Evolutionary conservation across 257 asterid species (phyloP).

Genomic region (Solanum pimpinellifolium): DNA sequence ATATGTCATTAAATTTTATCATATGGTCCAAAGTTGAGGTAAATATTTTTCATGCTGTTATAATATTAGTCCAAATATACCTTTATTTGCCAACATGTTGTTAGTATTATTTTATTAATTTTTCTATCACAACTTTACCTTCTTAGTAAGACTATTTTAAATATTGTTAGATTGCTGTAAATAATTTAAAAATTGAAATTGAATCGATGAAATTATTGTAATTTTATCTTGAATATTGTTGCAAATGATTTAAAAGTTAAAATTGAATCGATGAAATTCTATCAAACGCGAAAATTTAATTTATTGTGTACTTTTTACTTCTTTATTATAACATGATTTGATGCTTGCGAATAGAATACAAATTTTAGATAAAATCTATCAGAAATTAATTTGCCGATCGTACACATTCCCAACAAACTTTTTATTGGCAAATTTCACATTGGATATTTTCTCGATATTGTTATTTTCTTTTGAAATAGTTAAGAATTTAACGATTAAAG

Average conservation of each 20-base stretch:
- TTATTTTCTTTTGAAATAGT: background rate
- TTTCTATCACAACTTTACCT: background rate
- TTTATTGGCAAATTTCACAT: background rate
- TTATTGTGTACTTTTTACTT: background rate
- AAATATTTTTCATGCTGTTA: background rate
- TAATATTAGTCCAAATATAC: background rate
- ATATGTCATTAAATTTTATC: background rate
- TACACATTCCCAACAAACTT: no score
- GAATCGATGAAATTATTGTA: no score
- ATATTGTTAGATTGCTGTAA: no score
- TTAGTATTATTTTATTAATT: no score
- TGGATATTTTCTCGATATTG: background rate
- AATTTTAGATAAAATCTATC: background rate
- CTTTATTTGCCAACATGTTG: background rate
- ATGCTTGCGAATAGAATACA: no score
- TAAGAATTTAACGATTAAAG: background rate
- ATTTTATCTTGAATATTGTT: background rate
- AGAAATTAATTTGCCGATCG: background rate
- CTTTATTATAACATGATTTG: no score
- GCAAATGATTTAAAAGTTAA: no score
- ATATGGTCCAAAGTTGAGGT: background rate
- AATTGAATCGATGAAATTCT: no score
- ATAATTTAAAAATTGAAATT: no score
- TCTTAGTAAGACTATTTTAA: no score
- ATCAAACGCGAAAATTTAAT: no score